Evolutionary conservation across 441 rosid species (phyloP).

Genomic region (Eutrema salsugineum): DNA sequence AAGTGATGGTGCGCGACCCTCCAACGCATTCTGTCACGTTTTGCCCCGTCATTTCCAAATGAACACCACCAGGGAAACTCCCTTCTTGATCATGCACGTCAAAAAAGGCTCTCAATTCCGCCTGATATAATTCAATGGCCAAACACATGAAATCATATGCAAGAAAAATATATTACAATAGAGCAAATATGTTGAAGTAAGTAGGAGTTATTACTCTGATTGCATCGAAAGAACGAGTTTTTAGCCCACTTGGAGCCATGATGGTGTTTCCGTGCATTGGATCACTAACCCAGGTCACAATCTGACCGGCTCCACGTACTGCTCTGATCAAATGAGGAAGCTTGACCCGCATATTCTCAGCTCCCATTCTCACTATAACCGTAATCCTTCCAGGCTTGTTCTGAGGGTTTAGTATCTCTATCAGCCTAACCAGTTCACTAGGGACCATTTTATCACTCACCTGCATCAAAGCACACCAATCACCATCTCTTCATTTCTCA

Average conservation of each 20-base stretch:
- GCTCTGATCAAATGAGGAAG: constrained; percentile 92
- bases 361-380: constrained; percentile 86
- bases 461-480: constrained; percentile 22
- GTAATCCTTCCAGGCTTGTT: constrained; percentile 92
- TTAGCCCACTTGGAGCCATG: constrained; percentile 85
- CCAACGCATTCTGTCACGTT: constrained; percentile 96
- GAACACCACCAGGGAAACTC: constrained; percentile 85
- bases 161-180: no score
- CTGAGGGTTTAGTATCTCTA: constrained; percentile 88
- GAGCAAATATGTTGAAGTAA: no score
- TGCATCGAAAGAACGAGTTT: constrained; percentile 92
- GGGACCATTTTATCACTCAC: constrained; percentile 98
- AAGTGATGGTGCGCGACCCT: constrained; percentile 83
- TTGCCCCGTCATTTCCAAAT: constrained; percentile 94
- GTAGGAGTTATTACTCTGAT: constrained; percentile 53
- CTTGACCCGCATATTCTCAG: constrained; percentile 98
- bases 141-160: background rate
- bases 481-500: no score
- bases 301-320: constrained; percentile 82
- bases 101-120: constrained; percentile 92
- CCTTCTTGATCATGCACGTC: constrained; percentile 99
- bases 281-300: constrained; percentile 97
- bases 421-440: constrained; percentile 72
- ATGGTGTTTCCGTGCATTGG: constrained; percentile 98
- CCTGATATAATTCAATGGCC: constrained; percentile 37